Evolutionary conservation across 805 yeast species (phyloP), one percentile per base, ranked within the genome.

Genomic region (Peterozyma xylosa): DNA sequence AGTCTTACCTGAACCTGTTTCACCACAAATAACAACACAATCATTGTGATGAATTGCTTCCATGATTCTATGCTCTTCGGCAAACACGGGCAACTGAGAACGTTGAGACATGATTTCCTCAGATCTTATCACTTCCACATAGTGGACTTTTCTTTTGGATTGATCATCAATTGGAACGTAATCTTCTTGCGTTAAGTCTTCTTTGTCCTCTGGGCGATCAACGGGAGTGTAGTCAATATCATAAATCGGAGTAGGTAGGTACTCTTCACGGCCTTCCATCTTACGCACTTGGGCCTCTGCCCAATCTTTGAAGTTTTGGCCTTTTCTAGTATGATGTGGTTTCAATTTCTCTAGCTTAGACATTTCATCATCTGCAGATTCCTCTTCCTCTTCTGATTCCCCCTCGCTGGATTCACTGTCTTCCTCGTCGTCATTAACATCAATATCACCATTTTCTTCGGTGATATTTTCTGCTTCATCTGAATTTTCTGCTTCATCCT

Each of bases 1-100:
- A 1, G 99, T 93, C 60, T 93, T 93, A 64, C 99, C 99, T 2
- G 97, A 89, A 55, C 99, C 99, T 1, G 99, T 93, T 55, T 90
- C 98, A 71, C 99, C 99, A 67, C 97, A 91, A 21, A 93, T 73
- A 11, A 93, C 82, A 0, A 90, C 80, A 48, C 91, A 84, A 55
- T 90, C 96, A 56, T 91, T 86, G 55, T 91, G 95, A 58, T 86
- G 86, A 41, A 93, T 76, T 1, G 96, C 96, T 59, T 93, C 99
- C 97, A 93, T 88, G 41, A 93, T 86, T 44, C 80, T 70, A 59
- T 87, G 96, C 56, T 93, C 99, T 60, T 88, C 96, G 6, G 82
- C 82, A 49, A 77, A 85, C 0, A 93, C 97, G 0, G 99, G 99
- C 15, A 93, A 67, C 42, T 79, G 73, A 64, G 80, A 68, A 49